Percentiles rank a stretch among this genome's conserved stretches.
Evolutionary conservation across 1,139 yeast genomes (phyloP).

Genomic region (Geotrichum klebahnii): DNA sequence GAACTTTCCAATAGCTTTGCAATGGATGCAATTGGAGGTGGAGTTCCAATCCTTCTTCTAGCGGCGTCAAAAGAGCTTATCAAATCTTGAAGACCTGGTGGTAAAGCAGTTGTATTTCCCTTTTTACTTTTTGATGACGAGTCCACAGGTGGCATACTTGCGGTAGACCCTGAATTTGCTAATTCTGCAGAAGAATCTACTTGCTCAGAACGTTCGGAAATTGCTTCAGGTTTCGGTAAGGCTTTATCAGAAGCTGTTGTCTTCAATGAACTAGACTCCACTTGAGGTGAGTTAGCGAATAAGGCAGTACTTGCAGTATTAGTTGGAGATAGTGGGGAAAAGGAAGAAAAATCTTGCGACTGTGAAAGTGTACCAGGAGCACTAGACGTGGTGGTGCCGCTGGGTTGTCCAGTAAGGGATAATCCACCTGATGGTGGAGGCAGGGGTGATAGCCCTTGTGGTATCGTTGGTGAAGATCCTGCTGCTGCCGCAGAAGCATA

Average conservation of each 20-base stretch:
- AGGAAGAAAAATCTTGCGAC: neutral
- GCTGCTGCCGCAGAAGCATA: slow-evolving; percentile 71
- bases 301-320: neutral
- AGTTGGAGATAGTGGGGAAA: neutral
- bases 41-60: slow-evolving; percentile 45
- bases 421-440: slow-evolving; percentile 32
- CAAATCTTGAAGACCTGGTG: slow-evolving; percentile 50
- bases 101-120: slow-evolving; percentile 36
- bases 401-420: neutral
- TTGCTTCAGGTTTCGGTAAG: neutral
- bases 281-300: neutral
- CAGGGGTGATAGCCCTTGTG: slow-evolving; percentile 34
- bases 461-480: slow-evolving; percentile 30
- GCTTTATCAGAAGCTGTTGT: neutral
- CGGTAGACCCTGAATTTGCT: slow-evolving; percentile 6
- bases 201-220: neutral
- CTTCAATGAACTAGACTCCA: neutral
- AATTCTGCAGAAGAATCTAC: neutral
- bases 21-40: slow-evolving; percentile 56
- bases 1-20: slow-evolving; percentile 66
- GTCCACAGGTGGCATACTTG: slow-evolving; percentile 10
- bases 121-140: slow-evolving; percentile 1
- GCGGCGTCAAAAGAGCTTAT: slow-evolving; percentile 47
- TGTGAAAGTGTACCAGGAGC: slow-evolving; percentile 21
- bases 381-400: slow-evolving; percentile 26